A percentile compares a stretch with the other conserved stretches of the same genome.
phyloP scores from a whole-genome alignment of 208 protist species.

The Tritrichomonas foetus region DNA sequence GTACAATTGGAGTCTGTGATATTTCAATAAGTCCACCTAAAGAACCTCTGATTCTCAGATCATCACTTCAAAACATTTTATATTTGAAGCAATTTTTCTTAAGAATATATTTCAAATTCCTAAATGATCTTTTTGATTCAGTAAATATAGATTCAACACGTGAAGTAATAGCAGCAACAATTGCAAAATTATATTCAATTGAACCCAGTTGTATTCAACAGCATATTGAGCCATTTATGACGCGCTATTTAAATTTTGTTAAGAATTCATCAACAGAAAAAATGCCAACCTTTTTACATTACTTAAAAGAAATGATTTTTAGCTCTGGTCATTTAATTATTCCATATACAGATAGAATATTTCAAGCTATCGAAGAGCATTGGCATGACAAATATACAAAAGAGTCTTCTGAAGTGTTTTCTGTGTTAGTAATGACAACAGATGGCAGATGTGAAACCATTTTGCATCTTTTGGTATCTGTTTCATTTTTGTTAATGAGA shows the following conservation, averaged over 20 bases:
- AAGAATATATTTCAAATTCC: neutral
- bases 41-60: neutral
- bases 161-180: neutral
- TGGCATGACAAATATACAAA: neutral
- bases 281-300: neutral
- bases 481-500: neutral
- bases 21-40: neutral
- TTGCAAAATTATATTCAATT: neutral
- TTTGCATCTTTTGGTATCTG: neutral
- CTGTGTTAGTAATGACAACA: neutral
- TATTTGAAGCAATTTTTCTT: conserved; percentile 5
- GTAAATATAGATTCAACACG: neutral
- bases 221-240: neutral
- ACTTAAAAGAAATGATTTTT: neutral
- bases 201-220: neutral
- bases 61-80: neutral
- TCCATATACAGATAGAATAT: neutral
- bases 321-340: neutral
- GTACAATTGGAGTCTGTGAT: neutral
- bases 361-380: conserved; percentile 26
- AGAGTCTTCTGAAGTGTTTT: neutral
- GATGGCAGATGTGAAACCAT: conserved; percentile 13
- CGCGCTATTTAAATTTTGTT: neutral
- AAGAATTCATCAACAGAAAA: neutral
- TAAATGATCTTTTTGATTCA: neutral